These are phyloP conservation scores for Trichoderma brevicompactum DNA, from an alignment of 2,329 filamentous ascomycete species.

Conservation along the genomic window DNA sequence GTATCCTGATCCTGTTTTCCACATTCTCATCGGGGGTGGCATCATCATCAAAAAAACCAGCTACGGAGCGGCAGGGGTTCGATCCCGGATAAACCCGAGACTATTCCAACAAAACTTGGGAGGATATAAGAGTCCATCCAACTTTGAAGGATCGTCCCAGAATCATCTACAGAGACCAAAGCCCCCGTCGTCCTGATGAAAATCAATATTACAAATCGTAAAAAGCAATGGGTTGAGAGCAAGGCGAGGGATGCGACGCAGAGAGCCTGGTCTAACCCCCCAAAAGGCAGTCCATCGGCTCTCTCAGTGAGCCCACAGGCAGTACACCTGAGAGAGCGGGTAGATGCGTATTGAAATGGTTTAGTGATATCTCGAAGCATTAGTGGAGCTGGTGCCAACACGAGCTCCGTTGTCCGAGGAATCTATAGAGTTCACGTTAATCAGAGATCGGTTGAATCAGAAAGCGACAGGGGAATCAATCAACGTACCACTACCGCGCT, in stretches of 20 bases:
- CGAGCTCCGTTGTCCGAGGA: constrained; percentile 51
- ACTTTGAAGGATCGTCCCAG: not conserved
- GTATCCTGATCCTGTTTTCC: constrained; percentile 48
- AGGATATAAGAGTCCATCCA: not conserved
- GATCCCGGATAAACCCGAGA: not conserved
- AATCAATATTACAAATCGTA: constrained; percentile 47
- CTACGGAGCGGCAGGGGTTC: constrained; percentile 27
- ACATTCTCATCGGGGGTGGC: constrained; percentile 45
- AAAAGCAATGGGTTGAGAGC: constrained; percentile 39
- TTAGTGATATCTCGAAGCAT: constrained; percentile 46
- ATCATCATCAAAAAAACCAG: constrained; percentile 44
- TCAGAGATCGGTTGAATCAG: not conserved
- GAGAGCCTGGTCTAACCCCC: constrained; percentile 11
- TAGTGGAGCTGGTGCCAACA: constrained; percentile 43
- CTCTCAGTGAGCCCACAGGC: constrained; percentile 6
- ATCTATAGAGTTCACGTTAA: constrained; percentile 40
- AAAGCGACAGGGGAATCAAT: not conserved
- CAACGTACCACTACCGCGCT: constrained; percentile 63
- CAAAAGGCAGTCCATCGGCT: constrained; percentile 24
- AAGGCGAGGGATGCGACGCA: constrained; percentile 28
- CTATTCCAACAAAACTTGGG: not conserved
- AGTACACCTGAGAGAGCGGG: constrained; percentile 7
- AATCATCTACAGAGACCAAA: constrained; percentile 31
- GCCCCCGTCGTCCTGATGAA: constrained; percentile 31
- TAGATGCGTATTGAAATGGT: constrained; percentile 5